Evolutionary conservation across 2,329 filamentous ascomycete species (phyloP), one percentile per base, ranked within the genome.

Genomic region (Clarireedia homoeocarpa): DNA sequence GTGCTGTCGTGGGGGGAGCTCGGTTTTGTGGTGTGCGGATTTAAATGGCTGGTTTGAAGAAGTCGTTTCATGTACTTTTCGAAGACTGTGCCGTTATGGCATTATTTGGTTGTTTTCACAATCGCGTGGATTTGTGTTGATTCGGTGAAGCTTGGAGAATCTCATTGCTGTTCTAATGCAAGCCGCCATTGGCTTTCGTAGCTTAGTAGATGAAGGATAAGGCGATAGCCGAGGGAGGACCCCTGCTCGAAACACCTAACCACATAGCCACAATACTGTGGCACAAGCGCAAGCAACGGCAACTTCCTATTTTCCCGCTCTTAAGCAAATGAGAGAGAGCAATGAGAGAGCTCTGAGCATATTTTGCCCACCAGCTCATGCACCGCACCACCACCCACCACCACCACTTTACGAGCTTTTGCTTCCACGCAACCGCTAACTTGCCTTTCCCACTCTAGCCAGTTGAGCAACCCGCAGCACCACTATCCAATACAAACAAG

Each of bases 361-460:
- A 45, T 26, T 20, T 47, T 46, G 42, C 40, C 51, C 51, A 36
- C 51, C 40, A 53, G 51, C 45, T 53, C 51, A 53, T 53, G 51
- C 51, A 53, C 14, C n/a, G n/a, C 46, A 30, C n/a, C 14, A 27
- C 15, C 46, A 24, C 36, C 39, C 46, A 30, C n/a, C 14, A 27
- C 15, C 46, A 24, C 36, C 39, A 15, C 36, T 42, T 47, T 24
- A 17, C 47, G 36, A 30, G 38, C 23, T 17, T 15, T 36, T 14
- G 12, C 15, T 17, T 23, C 51, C 27, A 36, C 23, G 24, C 39
- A 15, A 36, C 39, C 27, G 36, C 15, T 24, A 38, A 26, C 17
- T 23, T 23, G 46, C 15, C 5, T 20, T 34, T 34, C 30, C 30
- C 30, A 34, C 30, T 34, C 10, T 34, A 34, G 14, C 30, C 30